Conservation (phyloP, 2,329 filamentous ascomycete genomes). For the Cladosporium sp. region DNA sequence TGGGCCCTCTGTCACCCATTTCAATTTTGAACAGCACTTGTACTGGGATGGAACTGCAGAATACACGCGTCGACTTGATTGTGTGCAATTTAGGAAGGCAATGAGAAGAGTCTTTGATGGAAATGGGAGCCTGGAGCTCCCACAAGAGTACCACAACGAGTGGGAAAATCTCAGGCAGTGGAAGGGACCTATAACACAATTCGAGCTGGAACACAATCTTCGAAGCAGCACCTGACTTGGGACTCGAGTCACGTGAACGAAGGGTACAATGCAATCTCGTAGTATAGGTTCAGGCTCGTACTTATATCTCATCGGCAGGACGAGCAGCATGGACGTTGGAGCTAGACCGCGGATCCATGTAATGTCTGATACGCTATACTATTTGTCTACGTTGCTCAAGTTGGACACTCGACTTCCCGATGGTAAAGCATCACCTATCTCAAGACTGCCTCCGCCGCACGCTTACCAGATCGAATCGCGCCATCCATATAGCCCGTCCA, state of each 20-base stretch:
- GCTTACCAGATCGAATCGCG: constrained; percentile 31
- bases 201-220: no score
- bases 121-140: background rate
- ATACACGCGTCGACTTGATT: background rate
- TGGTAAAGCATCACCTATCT: background rate
- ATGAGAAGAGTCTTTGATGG: background rate
- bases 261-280: no score
- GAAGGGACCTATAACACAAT: background rate
- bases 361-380: no score
- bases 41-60: background rate
- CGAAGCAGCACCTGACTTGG: no score
- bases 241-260: no score
- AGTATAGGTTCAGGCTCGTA: no score
- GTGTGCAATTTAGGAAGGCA: background rate
- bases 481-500: constrained; percentile 36
- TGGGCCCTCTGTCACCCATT: background rate
- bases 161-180: background rate
- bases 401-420: background rate
- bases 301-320: no score
- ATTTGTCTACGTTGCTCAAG: background rate
- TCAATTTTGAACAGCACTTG: background rate
- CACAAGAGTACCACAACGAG: background rate
- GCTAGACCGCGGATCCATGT: no score
- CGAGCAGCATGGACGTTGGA: no score
- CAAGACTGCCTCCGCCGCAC: constrained; percentile 23